Base-by-base conservation (phyloP, 768 basidiomycete species). In the Pholiota microspora region DNA sequence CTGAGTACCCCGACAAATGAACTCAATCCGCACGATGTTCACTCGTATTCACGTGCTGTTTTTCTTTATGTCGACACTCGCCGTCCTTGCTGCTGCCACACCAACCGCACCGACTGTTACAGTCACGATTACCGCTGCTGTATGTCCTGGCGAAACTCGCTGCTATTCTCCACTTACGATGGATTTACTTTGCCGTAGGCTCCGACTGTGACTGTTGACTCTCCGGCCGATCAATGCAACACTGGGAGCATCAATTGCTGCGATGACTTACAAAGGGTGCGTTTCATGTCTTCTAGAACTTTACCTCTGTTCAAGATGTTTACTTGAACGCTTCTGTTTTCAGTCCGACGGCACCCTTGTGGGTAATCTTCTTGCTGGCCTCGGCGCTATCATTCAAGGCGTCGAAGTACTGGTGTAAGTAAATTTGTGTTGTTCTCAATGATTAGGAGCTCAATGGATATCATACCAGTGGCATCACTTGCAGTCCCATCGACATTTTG, bases 11-110 rank as follows among this genome's bases (percentile, higher is more conserved):
- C 18, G 34, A 25, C 21, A 15, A 24, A 8, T 34, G 2, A 3
- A 32, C 45, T 35, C 12, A 12, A 42, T 8, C 18, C 8, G 29
- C 28, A 53, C 12, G 13, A 59, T 59, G 52, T 53, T 58, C 45
- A 45, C 55, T 46, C 56, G 60, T 13, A 40, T 61, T 21, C 27
- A 38, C 40, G 34, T 50, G 40, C n/a, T 55, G 12, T 54, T 61
- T 44, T 56, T 56, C 35, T 49, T 63, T 46, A 13, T 64, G 5
- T 56, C 54, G 13, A 45, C 56, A 28, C 52, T 61, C n/a, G 40
- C 50, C 31, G 42, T 63, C 51, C 53, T 64, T 61, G 62, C 62
- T 52, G 57, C 61, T 51, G 64, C 64, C 57, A 61, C 60, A n/a
- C n/a, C n/a, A n/a, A n/a, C n/a, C n/a, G n/a, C n/a, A n/a, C n/a